Base-by-base conservation (phyloP, 495 filamentous ascomycete species). In the Neurospora sp. region DNA sequence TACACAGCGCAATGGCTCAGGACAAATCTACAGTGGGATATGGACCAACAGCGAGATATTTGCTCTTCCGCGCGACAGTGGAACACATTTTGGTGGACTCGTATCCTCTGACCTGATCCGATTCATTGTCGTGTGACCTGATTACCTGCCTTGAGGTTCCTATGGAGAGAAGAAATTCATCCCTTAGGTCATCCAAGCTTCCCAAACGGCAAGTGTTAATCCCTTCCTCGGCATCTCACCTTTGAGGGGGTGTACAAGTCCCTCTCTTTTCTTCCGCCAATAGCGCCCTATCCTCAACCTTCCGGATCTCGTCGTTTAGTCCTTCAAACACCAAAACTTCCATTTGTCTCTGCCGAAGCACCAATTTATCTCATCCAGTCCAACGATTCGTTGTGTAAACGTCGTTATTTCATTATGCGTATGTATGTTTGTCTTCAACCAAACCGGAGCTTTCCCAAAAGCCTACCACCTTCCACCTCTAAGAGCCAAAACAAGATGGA, bases 401-500 rank as follows among this genome's bases (percentile, higher is more conserved):
- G 54, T 66, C 54, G 54, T 66, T 66, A 66, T 66, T 15, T 66
- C 54, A 66, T 66, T 66, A 19, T 66, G 28, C 15, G 54, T 66
- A 66, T 66, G 28, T 28, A 15, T 66, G 54, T 66, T 66, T 66
- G 28, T 17, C 28, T 28, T 28, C 0, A 66, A 19, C 28, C 34
- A 66, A 31, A 7, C 6, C 54, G 13, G 5, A 34, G 13, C 36
- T 71, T 73, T 24, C 3, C 7, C 36, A 19, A 34, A 80, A 54
- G n/a, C 5, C 54, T 66, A 66, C 24, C 54, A 66, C 13, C 76
- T 69, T 48, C 94, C 96, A 39, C 96, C 96, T 76, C 96, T 88
- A 54, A 99, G 89, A 73, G 96, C 96, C 73, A 99, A 88, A 71
- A 99, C 96, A 76, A 99, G 85, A 88, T 99, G 96, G 76, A 99